Base-by-base conservation (phyloP, 1,139 yeast species). In the Saccharomycopsis hybrid region DNA sequence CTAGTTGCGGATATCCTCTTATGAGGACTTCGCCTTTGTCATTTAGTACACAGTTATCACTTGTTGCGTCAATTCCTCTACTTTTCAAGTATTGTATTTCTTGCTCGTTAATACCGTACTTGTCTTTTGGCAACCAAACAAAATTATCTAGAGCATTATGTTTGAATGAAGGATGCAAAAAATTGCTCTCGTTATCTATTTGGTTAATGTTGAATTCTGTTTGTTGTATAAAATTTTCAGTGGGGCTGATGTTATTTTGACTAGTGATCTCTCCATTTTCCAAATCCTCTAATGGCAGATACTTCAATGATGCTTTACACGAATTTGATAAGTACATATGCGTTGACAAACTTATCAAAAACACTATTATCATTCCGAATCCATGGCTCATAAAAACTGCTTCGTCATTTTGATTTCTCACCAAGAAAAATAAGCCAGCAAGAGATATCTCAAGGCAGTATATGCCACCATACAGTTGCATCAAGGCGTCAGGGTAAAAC, bases 391-490 rank as follows among this genome's bases (percentile, higher is more conserved):
- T 63, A 58, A 66, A 73, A 41, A 60, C 57, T 36, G 63, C 62
- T 52, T 60, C 60, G 24, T 72, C 78, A 2, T 65, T 51, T 33
- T 68, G 66, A 57, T 78, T 71, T 55, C 70, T 70, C 60, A 81
- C 81, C 24, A 83, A 65, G 41, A 84, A 77, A 60, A 85, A 83
- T 18, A 85, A 66, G 0, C 96, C 96, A 41, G 86, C 72, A 58
- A 89, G 65, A 58, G 90, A 85, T 39, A 83, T 70, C 58, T 89
- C 95, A 61, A 86, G 72, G 59, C 88, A 84, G 61, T 89, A 88
- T 1, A 89, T 64, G 0, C 97, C 97, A 1, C 84, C 72, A 60
- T 83, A 85, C 43, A 87, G 65, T 54, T 88, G 95, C 52, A 83
- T 72, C 28, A 89, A 64, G 0, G 96, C 94, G 3, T 71, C 70